A percentile compares a stretch with the other conserved stretches of the same genome.
Evolutionary conservation across 2,329 filamentous ascomycete species (phyloP).

Genomic region (Pyrenophora tritici-repentis): DNA sequence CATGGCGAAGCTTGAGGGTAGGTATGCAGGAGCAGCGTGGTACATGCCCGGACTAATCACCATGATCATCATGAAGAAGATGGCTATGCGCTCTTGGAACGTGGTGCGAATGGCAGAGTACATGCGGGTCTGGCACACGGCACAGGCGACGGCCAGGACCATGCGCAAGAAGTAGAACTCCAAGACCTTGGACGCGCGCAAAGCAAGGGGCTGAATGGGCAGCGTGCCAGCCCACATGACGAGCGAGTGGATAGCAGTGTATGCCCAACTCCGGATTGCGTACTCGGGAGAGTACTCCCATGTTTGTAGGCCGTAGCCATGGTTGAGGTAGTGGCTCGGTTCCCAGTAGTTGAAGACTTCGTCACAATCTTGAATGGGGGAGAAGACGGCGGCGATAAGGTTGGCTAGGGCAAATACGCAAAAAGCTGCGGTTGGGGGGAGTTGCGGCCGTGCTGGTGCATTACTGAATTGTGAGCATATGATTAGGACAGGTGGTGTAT

Average conservation of each 20-base stretch:
- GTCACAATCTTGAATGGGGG: conserved; percentile 96
- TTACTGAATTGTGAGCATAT: background rate
- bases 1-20: conserved; percentile 97
- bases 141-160: conserved; percentile 74
- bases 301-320: conserved; percentile 92
- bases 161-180: conserved; percentile 91
- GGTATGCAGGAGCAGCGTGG: conserved; percentile 81
- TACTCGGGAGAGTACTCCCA: conserved; percentile 98
- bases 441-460: conserved; percentile 39
- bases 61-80: conserved; percentile 78
- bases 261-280: conserved; percentile 94
- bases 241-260: conserved; percentile 78
- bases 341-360: conserved; percentile 99
- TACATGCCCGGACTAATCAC: conserved; percentile 89
- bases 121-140: conserved; percentile 79
- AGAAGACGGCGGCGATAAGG: conserved; percentile 75
- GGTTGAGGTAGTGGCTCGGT: conserved; percentile 88
- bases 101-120: conserved; percentile 77
- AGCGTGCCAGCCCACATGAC: conserved; percentile 70
- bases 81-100: conserved; percentile 79
- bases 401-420: conserved; percentile 78
- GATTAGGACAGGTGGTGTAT: too few relatives aligned
- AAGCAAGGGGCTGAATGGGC: conserved; percentile 36
- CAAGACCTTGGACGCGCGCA: conserved; percentile 49
- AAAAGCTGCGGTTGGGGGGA: conserved; percentile 77